phyloP scores from a whole-genome alignment of 306 rosid species.

The Vigna trinervia region DNA sequence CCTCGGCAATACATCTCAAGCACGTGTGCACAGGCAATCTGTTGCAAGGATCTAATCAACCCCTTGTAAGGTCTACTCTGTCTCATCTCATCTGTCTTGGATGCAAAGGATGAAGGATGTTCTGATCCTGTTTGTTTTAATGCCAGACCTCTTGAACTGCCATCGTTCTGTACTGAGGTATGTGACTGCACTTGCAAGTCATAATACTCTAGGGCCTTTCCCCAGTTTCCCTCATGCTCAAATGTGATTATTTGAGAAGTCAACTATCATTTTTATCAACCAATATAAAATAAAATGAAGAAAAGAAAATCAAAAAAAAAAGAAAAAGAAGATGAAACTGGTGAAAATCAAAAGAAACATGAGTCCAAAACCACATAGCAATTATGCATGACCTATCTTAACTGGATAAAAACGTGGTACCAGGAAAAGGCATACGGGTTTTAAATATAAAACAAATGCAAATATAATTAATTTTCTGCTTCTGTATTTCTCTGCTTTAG shows the following conservation, averaged over 20 bases:
- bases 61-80: conserved; percentile 82
- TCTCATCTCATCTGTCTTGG: conserved; percentile 53
- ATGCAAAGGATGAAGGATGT: conserved; percentile 49
- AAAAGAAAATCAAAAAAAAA: conserved; percentile 20
- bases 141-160: conserved; percentile 51
- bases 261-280: conserved; percentile 62
- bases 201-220: conserved; percentile 95
- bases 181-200: conserved; percentile 86
- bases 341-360: background rate
- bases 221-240: conserved; percentile 98
- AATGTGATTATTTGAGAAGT: conserved; percentile 80
- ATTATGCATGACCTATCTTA: background rate
- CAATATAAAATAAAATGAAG: conserved; percentile 19
- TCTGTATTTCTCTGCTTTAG: background rate
- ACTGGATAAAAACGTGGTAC: background rate
- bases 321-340: conserved; percentile 5
- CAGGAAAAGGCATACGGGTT: background rate
- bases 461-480: background rate
- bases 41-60: conserved; percentile 84
- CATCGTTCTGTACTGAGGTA: conserved; percentile 51
- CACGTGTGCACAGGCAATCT: conserved; percentile 83
- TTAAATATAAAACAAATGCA: background rate
- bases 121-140: conserved; percentile 48
- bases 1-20: conserved; percentile 93
- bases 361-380: conserved; percentile 22